Percentiles rank a stretch among this genome's conserved stretches.
These are phyloP conservation scores for Gynandropsis gynandra DNA, from an alignment of 345 rosid species.

Conservation along the genomic window DNA sequence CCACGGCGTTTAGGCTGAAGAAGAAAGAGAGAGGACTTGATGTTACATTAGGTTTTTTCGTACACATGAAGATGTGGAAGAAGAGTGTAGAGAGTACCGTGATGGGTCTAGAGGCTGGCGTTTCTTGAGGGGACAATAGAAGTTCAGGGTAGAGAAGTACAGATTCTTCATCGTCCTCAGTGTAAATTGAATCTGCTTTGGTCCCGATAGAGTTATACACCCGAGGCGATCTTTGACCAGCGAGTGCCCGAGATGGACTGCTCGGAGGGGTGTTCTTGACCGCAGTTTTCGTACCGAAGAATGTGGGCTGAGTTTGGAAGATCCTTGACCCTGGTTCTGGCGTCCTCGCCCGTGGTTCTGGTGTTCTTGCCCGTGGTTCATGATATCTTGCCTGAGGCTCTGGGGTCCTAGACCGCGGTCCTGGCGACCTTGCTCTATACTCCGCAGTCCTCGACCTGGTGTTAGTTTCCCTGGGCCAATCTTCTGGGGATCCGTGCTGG, in stretches of 20 bases:
- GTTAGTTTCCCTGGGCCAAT: constrained; percentile 17
- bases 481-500: constrained; percentile 1
- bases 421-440: constrained; percentile 7
- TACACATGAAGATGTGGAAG: constrained; percentile 6
- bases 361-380: constrained; percentile 16
- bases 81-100: constrained; percentile 23
- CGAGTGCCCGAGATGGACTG: no score
- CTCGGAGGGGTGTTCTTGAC: no score
- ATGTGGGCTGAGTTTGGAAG: constrained; percentile 18
- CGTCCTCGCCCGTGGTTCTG: constrained; percentile 20
- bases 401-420: no score
- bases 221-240: constrained; percentile 16
- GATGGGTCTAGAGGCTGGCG: constrained; percentile 19
- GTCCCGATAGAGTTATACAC: constrained; percentile 17
- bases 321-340: constrained; percentile 25
- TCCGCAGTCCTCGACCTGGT: constrained; percentile 15
- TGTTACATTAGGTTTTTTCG: neutral
- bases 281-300: no score
- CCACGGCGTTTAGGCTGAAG: constrained; percentile 19
- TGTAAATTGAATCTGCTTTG: constrained; percentile 21
- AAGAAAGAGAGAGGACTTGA: constrained; percentile 7
- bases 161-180: constrained; percentile 19
- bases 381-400: constrained; percentile 25
- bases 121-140: constrained; percentile 27
- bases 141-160: constrained; percentile 25